A percentile compares a stretch with the other conserved stretches of the same genome.
Conservation (phyloP, 345 rosid species). For the Firmiana major region DNA sequence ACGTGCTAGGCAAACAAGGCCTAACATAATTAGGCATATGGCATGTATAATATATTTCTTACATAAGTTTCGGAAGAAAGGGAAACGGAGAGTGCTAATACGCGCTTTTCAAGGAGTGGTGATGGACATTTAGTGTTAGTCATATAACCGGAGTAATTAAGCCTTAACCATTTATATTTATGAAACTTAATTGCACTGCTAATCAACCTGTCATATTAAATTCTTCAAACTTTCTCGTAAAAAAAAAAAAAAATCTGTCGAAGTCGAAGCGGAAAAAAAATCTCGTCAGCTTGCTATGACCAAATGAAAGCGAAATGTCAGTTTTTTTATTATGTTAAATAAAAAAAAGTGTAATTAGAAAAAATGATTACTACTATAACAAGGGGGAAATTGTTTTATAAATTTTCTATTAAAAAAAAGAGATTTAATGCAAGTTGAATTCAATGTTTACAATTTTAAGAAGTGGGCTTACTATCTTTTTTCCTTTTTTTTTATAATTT, state of each 20-base stretch:
- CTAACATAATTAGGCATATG: background rate
- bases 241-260: too few species aligned
- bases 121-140: background rate
- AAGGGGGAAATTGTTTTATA: background rate
- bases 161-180: background rate
- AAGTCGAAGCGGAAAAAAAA: too few species aligned
- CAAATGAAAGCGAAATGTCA: background rate
- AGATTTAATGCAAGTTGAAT: background rate
- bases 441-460: background rate
- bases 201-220: too few species aligned
- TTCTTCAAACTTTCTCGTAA: too few species aligned
- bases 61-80: background rate
- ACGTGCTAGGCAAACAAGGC: background rate
- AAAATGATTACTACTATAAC: background rate
- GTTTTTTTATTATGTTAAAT: too few species aligned
- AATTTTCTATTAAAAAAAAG: background rate
- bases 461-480: background rate
- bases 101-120: background rate
- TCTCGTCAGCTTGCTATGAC: background rate
- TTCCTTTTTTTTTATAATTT: background rate
- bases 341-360: background rate
- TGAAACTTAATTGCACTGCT: too few species aligned
- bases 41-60: too few species aligned
- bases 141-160: background rate
- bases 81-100: background rate